Evolutionary conservation across 768 basidiomycete genomes (phyloP), one percentile per base, ranked within the genome.

Genomic region (Mycena polygramma): DNA sequence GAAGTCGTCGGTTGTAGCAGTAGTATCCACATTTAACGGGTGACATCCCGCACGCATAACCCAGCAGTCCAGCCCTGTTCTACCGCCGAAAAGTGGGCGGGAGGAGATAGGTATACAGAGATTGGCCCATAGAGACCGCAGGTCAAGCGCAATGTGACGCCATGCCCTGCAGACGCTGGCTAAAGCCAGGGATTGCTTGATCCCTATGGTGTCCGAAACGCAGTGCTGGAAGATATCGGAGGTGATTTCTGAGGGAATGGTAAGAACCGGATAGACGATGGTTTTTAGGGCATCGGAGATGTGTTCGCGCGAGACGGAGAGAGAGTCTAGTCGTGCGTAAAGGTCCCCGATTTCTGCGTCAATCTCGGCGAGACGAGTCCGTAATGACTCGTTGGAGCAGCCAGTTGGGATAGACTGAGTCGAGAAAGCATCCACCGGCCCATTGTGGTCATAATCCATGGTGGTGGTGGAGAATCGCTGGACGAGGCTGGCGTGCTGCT

Each of bases 101-200:
- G 30, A 30, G 30, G 30, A 30, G 2, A 30, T 30, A 30, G 30
- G 30, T 26, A 22, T 15, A 48, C 8, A 19, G 46, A 66, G 5
- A 7, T 35, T 15, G 7, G 26, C 45, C 64, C 64, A 66, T 2
- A 58, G 1, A 17, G 55, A 20, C n/a, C 1, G 64, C 7, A 58
- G 17, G 11, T 7, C 22, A 2, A 66, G 46, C 3, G 37, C 45
- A n/a, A 66, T 46, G 6, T 39, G 15, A 2, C 64, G 54, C 64
- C 64, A 66, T 13, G 43, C n/a, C 14, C 17, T 37, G 48, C 64
- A 66, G 9, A 66, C 46, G n/a, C 36, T n/a, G 6, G 64, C 54
- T 1, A 66, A 20, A 19, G 20, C 15, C 7, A 17, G 19, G 20
- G 46, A 14, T 20, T 17, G 19, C 46, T 8, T 8, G 15, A 8